Conservation (phyloP, 2,329 filamentous ascomycete species). For the Monosporascus ibericus region DNA sequence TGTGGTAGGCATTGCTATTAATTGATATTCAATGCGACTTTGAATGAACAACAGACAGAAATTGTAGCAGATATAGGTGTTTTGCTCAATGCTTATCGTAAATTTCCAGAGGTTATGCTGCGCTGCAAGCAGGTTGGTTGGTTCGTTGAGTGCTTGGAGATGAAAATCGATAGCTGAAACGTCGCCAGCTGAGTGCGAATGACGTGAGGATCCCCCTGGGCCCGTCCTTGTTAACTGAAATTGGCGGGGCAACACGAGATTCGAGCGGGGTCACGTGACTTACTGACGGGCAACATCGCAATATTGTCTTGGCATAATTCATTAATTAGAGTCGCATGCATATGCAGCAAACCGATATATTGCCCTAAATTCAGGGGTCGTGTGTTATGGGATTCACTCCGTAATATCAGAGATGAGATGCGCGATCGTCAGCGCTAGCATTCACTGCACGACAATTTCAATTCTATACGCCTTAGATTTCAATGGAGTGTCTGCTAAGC, state of each 20-base stretch:
- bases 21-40: not conserved
- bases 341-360: too few relatives aligned
- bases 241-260: slow-evolving; percentile 53
- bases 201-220: slow-evolving; percentile 19
- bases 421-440: too few relatives aligned
- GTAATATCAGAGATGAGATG: too few relatives aligned
- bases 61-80: not conserved
- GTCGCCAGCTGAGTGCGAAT: slow-evolving; percentile 8
- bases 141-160: not conserved
- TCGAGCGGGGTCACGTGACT: slow-evolving; percentile 43
- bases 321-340: too few relatives aligned
- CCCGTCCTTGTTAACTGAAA: slow-evolving; percentile 12
- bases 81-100: not conserved
- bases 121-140: not conserved
- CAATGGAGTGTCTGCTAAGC: too few relatives aligned
- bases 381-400: too few relatives aligned
- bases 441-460: too few relatives aligned
- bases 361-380: too few relatives aligned
- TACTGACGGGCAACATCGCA: too few relatives aligned
- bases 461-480: too few relatives aligned
- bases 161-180: not conserved
- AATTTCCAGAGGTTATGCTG: not conserved
- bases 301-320: too few relatives aligned
- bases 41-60: not conserved
- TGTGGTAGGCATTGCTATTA: slow-evolving; percentile 38